Evolutionary conservation across 202 grass and related monocot genomes (phyloP).

Genomic region (Panicum virgatum): DNA sequence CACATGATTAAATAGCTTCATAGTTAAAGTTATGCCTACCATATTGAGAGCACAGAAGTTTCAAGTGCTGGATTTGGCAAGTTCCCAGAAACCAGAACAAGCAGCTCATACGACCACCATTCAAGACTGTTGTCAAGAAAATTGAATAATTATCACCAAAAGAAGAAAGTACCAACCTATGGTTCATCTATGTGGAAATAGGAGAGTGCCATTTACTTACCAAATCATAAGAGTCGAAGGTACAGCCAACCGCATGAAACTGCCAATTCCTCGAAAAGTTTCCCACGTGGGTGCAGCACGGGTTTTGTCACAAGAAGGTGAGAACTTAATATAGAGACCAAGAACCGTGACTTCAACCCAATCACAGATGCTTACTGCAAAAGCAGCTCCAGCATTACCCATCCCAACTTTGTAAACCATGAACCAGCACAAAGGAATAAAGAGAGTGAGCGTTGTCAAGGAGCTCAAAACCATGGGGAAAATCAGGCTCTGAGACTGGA

Average conservation of each 20-base stretch:
- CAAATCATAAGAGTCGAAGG: slow-evolving; percentile 68
- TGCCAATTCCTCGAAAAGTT: slow-evolving; percentile 51
- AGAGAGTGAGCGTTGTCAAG: slow-evolving; percentile 36
- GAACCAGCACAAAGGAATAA: slow-evolving; percentile 68
- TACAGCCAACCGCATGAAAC: slow-evolving; percentile 53
- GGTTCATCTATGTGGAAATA: background rate
- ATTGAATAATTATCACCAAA: background rate
- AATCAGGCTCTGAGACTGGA: slow-evolving; percentile 62
- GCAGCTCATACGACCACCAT: slow-evolving; percentile 93
- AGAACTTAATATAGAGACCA: slow-evolving; percentile 58
- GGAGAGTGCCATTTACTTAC: slow-evolving; percentile 37
- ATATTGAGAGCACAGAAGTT: slow-evolving; percentile 95
- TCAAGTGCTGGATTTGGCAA: slow-evolving; percentile 85
- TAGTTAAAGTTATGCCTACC: slow-evolving; percentile 42
- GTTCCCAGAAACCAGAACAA: slow-evolving; percentile 81
- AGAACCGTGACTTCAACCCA: slow-evolving; percentile 58
- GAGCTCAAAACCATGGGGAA: slow-evolving; percentile 68
- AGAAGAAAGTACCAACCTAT: background rate
- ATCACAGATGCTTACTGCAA: slow-evolving; percentile 60
- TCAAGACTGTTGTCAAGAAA: slow-evolving; percentile 65
- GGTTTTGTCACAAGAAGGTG: slow-evolving; percentile 53
- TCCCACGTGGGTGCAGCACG: slow-evolving; percentile 50
- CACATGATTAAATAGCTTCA: slow-evolving; percentile 19
- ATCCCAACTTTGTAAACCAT: slow-evolving; percentile 71
- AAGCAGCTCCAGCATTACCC: slow-evolving; percentile 68